Evolutionary conservation across 106 monocot species (phyloP).

Genomic region (Dioscorea dumetorum): DNA sequence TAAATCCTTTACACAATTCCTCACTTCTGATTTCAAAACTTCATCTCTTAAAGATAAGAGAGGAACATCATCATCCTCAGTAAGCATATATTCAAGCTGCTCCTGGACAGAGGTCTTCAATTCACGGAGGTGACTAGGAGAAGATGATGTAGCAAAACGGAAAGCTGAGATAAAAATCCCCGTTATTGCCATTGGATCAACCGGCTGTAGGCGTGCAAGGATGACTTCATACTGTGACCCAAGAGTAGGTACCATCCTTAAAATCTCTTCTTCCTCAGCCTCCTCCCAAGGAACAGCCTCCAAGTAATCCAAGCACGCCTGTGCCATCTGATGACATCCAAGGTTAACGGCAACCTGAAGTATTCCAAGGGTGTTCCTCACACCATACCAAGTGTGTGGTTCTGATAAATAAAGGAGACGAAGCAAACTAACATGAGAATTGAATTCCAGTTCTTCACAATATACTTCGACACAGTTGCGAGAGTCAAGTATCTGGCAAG

Average conservation of each 20-base stretch:
- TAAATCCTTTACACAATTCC: conserved; percentile 34
- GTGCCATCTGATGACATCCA: conserved; percentile 48
- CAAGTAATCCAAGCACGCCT: conserved; percentile 54
- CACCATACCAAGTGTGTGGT: conserved; percentile 43
- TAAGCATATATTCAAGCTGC: conserved; percentile 82
- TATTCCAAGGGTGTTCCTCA: conserved; percentile 72
- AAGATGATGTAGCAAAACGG: conserved; percentile 58
- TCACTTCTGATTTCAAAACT: conserved; percentile 36
- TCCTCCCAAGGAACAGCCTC: conserved; percentile 93
- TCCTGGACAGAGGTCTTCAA: conserved; percentile 67
- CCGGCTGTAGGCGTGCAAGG: conserved; percentile 64
- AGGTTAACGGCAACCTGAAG: conserved; percentile 61
- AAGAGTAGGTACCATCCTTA: conserved; percentile 46
- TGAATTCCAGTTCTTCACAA: conserved; percentile 65
- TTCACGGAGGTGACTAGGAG: conserved; percentile 28
- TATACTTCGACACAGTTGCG: conserved; percentile 72
- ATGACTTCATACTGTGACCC: conserved; percentile 46
- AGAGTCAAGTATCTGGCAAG: conserved; percentile 85
- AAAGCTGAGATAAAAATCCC: conserved; percentile 52
- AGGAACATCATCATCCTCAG: conserved; percentile 86
- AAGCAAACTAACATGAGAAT: conserved; percentile 50
- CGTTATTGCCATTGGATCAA: conserved; percentile 26
- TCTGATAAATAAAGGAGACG: conserved; percentile 63
- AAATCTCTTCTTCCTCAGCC: conserved; percentile 79
- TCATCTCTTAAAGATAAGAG: conserved; percentile 28